phyloP scores from a whole-genome alignment of 2,329 filamentous ascomycete genomes.

The Hyphodiscus sp. region DNA sequence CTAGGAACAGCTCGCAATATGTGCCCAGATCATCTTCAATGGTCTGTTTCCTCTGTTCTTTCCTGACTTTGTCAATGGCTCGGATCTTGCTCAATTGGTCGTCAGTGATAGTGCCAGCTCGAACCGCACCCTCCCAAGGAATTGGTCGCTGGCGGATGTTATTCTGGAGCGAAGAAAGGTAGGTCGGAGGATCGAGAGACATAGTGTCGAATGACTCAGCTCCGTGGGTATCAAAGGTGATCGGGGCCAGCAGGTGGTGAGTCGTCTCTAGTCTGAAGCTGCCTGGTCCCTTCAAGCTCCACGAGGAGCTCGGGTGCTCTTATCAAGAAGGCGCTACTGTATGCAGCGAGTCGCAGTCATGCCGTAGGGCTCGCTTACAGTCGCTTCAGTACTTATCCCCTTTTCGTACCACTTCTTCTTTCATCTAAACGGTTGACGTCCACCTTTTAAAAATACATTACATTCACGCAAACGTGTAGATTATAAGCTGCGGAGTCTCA shows the following conservation, averaged over 20 bases:
- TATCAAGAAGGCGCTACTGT: constrained; percentile 17
- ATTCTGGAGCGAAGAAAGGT: constrained; percentile 83
- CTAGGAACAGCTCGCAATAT: constrained; percentile 76
- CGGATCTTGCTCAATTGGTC: constrained; percentile 93
- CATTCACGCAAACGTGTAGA: too few species aligned
- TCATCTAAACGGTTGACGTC: too few species aligned
- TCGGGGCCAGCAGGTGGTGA: constrained; percentile 12
- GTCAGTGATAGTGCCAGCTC: constrained; percentile 89
- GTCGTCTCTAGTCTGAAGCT: constrained; percentile 2
- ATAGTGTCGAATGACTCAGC: constrained; percentile 41
- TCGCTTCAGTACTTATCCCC: not conserved
- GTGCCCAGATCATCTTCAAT: constrained; percentile 74
- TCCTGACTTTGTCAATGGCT: constrained; percentile 91
- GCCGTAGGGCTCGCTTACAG: constrained; percentile 2
- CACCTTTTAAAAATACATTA: too few species aligned
- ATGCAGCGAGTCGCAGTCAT: too few species aligned
- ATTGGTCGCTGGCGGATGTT: constrained; percentile 95
- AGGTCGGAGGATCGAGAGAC: constrained; percentile 88
- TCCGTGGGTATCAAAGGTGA: constrained; percentile 11
- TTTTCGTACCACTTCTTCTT: not conserved
- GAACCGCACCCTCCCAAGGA: constrained; percentile 93
- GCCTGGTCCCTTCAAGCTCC: constrained; percentile 6
- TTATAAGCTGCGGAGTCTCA: too few species aligned
- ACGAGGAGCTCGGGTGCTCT: constrained; percentile 23
- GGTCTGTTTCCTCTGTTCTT: constrained; percentile 78